These are phyloP conservation scores for Herpetospermum pedunculosum DNA, from an alignment of 306 rosid species.

Conservation along the genomic window DNA sequence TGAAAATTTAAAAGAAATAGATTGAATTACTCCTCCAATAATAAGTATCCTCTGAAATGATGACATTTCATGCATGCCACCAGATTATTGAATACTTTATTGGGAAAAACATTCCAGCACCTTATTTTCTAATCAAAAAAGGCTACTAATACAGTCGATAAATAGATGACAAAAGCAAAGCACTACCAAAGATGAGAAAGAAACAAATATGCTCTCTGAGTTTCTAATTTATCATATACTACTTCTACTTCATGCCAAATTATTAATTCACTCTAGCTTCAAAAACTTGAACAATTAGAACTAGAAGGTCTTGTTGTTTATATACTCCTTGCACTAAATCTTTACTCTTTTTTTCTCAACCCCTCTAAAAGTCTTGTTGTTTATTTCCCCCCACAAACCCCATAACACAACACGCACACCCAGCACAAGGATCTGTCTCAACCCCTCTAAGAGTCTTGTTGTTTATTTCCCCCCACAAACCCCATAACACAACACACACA, in stretches of 20 bases:
- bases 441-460: no score
- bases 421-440: no score
- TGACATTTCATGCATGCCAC: not conserved
- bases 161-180: not conserved
- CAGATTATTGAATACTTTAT: not conserved
- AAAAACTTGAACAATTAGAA: not conserved
- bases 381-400: no score
- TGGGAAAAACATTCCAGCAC: not conserved
- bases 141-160: not conserved
- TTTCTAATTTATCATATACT: not conserved
- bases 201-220: not conserved
- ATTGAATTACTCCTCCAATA: not conserved
- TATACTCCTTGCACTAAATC: not conserved
- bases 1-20: constrained; percentile 15
- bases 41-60: not conserved
- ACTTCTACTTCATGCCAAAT: not conserved
- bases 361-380: no score
- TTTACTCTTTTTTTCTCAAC: not conserved
- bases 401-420: no score
- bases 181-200: not conserved
- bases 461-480: no score
- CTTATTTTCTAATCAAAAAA: not conserved
- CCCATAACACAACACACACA: no score
- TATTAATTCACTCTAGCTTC: not conserved
- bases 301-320: not conserved